Evolutionary conservation across 2,329 filamentous ascomycete genomes (phyloP).

Genomic region (Escovopsis sp.): DNA sequence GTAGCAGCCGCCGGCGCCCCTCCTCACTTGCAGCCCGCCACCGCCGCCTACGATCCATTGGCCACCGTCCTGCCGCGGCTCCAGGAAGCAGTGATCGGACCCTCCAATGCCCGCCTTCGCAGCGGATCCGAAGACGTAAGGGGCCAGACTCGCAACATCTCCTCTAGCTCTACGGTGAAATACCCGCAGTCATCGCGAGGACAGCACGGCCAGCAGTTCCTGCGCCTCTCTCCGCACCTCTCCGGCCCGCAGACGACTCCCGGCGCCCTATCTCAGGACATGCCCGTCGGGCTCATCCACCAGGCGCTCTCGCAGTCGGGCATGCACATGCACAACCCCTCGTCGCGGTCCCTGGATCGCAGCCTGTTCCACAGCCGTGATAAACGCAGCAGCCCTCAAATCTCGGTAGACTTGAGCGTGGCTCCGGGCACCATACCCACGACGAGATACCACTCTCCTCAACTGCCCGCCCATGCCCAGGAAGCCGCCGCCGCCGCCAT

Average conservation of each 20-base stretch:
- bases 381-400: slow-evolving; percentile 48
- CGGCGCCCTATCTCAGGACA: slow-evolving; percentile 20
- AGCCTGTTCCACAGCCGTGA: slow-evolving; percentile 44
- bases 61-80: slow-evolving; percentile 22
- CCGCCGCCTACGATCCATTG: slow-evolving; percentile 24
- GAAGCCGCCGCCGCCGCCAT: slow-evolving; percentile 21
- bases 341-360: slow-evolving; percentile 50
- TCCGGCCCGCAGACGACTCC: slow-evolving; percentile 17
- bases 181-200: slow-evolving; percentile 19
- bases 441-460: slow-evolving; percentile 19
- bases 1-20: slow-evolving; percentile 8
- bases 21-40: slow-evolving; percentile 9
- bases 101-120: slow-evolving; percentile 12
- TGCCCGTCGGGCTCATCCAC: slow-evolving; percentile 17
- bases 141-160: slow-evolving; percentile 11
- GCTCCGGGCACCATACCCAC: slow-evolving; percentile 44
- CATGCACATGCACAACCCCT: slow-evolving; percentile 36
- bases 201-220: slow-evolving; percentile 31
- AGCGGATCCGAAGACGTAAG: slow-evolving; percentile 13
- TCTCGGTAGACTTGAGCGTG: slow-evolving; percentile 46
- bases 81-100: slow-evolving; percentile 3
- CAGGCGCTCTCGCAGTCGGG: background rate
- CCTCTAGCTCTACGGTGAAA: slow-evolving; percentile 6
- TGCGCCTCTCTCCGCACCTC: slow-evolving; percentile 21
- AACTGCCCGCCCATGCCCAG: too few relatives aligned